Conservation (phyloP, 1,284 basidiomycete species). For the Pulveroboletus sp. region DNA sequence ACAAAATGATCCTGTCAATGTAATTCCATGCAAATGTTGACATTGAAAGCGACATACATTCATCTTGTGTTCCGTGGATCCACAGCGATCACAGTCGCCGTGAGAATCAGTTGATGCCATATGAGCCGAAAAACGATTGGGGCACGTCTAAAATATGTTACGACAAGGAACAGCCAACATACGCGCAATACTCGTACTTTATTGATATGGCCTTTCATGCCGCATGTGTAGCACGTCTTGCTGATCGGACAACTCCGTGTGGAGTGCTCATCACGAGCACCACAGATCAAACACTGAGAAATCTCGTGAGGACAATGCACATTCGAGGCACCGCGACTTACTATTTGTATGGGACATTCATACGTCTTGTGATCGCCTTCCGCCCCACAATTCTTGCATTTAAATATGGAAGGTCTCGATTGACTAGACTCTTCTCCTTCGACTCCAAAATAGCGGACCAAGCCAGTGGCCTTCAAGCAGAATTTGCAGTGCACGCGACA, state of each 20-base stretch:
- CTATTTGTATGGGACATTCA: conserved; percentile 65
- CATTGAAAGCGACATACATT: conserved; percentile 47
- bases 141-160: conserved; percentile 58
- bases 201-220: conserved; percentile 83
- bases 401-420: conserved; percentile 41
- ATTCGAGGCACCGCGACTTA: conserved; percentile 35
- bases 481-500: background rate
- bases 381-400: conserved; percentile 72
- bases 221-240: conserved; percentile 83
- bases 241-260: conserved; percentile 82
- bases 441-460: conserved; percentile 60
- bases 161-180: background rate
- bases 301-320: conserved; percentile 1
- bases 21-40: background rate
- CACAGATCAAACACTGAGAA: conserved; percentile 81
- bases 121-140: conserved; percentile 49
- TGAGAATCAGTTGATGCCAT: conserved; percentile 31
- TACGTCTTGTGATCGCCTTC: conserved; percentile 63
- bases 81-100: conserved; percentile 75
- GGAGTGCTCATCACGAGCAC: conserved; percentile 79
- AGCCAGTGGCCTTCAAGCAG: conserved; percentile 36
- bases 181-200: conserved; percentile 40
- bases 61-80: conserved; percentile 61
- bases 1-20: background rate
- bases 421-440: conserved; percentile 38